A percentile compares a stretch with the other conserved stretches of the same genome.
These are phyloP conservation scores for Saprolegnia parasitica DNA, from an alignment of 352 stramenopile species.

Conservation along the genomic window DNA sequence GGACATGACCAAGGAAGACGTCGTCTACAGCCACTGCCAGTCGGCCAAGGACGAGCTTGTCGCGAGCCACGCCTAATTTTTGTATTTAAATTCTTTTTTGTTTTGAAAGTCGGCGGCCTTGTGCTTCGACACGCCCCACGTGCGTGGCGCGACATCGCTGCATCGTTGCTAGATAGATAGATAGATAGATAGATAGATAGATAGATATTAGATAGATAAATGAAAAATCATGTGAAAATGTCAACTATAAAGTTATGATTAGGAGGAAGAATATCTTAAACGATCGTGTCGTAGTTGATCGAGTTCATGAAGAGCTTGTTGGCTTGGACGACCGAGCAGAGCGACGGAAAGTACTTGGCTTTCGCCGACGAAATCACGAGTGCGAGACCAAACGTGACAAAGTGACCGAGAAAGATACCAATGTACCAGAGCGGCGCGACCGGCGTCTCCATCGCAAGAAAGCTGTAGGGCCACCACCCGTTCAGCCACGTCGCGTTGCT, in stretches of 20 bases:
- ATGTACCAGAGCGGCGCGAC: slow-evolving; percentile 20
- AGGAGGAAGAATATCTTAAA: not conserved
- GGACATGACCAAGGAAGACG: not conserved
- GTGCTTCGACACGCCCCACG: no score
- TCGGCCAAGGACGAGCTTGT: not conserved
- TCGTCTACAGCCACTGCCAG: not conserved
- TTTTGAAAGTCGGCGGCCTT: no score
- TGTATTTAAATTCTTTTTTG: no score
- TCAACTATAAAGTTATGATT: not conserved
- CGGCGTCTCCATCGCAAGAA: slow-evolving; percentile 10
- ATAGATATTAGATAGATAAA: no score
- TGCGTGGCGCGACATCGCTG: no score
- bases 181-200: no score
- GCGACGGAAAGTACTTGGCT: not conserved
- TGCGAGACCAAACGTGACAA: slow-evolving; percentile 15
- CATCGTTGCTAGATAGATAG: no score
- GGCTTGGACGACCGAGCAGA: not conserved
- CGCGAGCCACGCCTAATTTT: not conserved
- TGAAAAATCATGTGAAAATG: no score
- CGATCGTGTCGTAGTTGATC: not conserved
- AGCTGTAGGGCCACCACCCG: slow-evolving; percentile 21
- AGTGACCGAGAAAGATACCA: slow-evolving; percentile 19
- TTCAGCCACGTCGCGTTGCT: slow-evolving; percentile 13
- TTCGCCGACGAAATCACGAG: slow-evolving; percentile 10
- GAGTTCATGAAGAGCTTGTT: not conserved